Evolutionary conservation across 1,284 basidiomycete species (phyloP), one percentile per base, ranked within the genome.

Genomic region (Irpex sp.): DNA sequence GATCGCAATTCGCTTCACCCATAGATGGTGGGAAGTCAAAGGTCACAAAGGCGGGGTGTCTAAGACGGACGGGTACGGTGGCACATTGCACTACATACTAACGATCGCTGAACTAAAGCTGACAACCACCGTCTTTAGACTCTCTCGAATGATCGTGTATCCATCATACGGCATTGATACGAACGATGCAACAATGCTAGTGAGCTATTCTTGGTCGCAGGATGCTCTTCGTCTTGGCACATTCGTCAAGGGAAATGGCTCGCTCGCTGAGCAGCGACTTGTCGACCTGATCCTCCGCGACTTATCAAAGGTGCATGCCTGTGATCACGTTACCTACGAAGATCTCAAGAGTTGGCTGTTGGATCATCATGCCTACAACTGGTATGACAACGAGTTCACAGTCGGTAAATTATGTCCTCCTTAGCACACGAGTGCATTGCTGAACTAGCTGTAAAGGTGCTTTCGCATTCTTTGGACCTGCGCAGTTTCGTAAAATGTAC

Each of bases 1-100:
- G 64, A 68, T 79, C 40, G 77, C 69, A 1, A 38, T 79, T 15
- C 72, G 73, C 26, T 79, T 79, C 67, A 72, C 69, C 57, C 70
- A 70, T 2, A 63, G 72, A 17, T 80, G 77, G 72, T 79, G 79
- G 78, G 73, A 74, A 54, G n/a, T 65, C 64, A 13, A 71, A 71
- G 2, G 11, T 57, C 54, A 62, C 44, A 40, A 54, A 1, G n/a
- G 40, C 6, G 40, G 40, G 15, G 40, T 47, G 40, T 13, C 40
- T n/a, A 47, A 8, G 1, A 47, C 40, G 15, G 40, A 47, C 6
- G 15, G 40, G 40, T 47, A 11, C n/a, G n/a, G n/a, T n/a, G n/a
- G n/a, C n/a, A n/a, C n/a, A n/a, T n/a, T n/a, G n/a, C n/a, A n/a
- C n/a, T n/a, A n/a, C n/a, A n/a, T n/a, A n/a, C n/a, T n/a, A n/a